Evolutionary conservation across 805 yeast genomes (phyloP), one percentile per base, ranked within the genome.

Genomic region (Candida nonsorbophila): DNA sequence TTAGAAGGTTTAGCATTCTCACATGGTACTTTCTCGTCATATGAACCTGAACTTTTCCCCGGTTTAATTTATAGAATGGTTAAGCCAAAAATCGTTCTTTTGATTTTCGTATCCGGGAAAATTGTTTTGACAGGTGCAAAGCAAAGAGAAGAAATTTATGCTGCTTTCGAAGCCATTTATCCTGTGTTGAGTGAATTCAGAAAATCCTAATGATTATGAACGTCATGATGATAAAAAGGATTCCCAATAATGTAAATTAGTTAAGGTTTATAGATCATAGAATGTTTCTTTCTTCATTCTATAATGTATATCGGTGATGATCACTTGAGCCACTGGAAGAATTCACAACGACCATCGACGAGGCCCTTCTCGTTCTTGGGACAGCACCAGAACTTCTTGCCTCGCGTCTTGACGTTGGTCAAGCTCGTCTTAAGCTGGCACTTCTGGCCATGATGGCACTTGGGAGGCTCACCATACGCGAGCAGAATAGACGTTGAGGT

Each of bases 11-110:
- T 92, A 49, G 98, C 98, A 4, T 92, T 88, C 56, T 79, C 94
- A 45, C 98, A 92, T 72, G 98, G 98, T 36, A 86, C 95, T 66
- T 92, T 92, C 90, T 83, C 95, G 41, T 85, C 96, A 11, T 92
- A 92, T 53, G 98, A 92, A 61, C 98, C 98, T 3, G 98, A 92
- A 60, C 69, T 92, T 53, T 92, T 92, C 61, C 98, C 98, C 3
- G 98, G 98, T 51, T 73, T 92, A 47, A 92, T 92, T 63, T 92
- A 92, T 70, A 86, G 98, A 73, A 92, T 92, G 98, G 98, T 92
- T 46, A 90, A 90, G 58, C 98, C 98, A 11, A 92, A 92, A 60
- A 92, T 92, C 62, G 98, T 92, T 30, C 67, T 92, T 50, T 73
- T 92, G 62, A 88, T 92, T 46, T 92, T 92, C 58, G 98, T 92